Base-by-base conservation (phyloP, 1,139 yeast species). In the Sugiyamaella sp. region DNA sequence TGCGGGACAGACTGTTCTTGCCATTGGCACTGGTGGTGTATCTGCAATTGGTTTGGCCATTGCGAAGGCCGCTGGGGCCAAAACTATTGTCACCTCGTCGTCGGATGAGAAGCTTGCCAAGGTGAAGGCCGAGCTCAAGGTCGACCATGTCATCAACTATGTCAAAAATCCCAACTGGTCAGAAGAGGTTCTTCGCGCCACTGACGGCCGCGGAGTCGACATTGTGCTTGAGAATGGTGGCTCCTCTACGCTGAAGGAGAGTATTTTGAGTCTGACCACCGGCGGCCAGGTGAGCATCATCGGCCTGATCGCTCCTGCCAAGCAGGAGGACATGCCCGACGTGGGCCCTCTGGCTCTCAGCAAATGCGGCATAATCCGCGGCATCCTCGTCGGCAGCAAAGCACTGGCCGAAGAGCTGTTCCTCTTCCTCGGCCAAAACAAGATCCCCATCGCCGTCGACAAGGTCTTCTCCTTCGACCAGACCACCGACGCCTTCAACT, bases 31-130 rank as follows among this genome's bases (percentile, higher is more conserved):
- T 16, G 61, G 61, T 9, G 61, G 61, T 2, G 61, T 57, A 10
- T 55, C 61, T 16, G 16, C 57, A 27, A 54, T 56, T 22, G 61
- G 55, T 4, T 46, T 58, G 2, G 47, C 55, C n/a, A 58, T 58
- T 50, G 61, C 61, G 33, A 58, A 56, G 41, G 49, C 46, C n/a
- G 60, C 61, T 22, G 61, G 61, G 14, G 60, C 60, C 8, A 41
- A 45, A 9, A 57, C 59, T 5, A 51, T 58, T 39, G 49, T 52
- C 19, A 57, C 60, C 2, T 56, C 60, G 2, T 58, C 61, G 1
- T 58, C 61, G 2, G 61, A 58, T 32, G 51, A 55, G 46, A 58
- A 58, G 48, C 54, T 58, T 16, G 44, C 44, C 19, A 32, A 39
- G 20, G 52, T 48, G 17, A 55, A 57, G 45, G 33, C 46, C 9